These are phyloP conservation scores for Saccharomyces kudriavzevii DNA, from an alignment of 805 yeast genomes.

Conservation along the genomic window DNA sequence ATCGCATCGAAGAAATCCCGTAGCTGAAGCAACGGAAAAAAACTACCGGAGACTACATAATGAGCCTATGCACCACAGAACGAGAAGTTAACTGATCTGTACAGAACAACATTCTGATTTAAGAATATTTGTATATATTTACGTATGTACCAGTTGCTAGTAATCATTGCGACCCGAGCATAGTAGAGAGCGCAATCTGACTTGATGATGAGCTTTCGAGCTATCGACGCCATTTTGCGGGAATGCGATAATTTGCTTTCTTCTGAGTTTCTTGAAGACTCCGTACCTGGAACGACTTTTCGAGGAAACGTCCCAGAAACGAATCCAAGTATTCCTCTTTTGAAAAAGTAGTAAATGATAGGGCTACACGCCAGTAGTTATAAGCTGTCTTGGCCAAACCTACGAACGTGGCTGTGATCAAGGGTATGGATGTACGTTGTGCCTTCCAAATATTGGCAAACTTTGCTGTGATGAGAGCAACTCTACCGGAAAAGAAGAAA, in stretches of 20 bases:
- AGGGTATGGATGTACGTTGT: not conserved
- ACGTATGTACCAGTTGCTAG: not conserved
- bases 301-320: not conserved
- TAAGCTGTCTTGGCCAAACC: not conserved
- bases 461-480: not conserved
- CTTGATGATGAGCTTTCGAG: not conserved
- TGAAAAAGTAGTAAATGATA: not conserved
- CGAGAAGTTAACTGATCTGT: not conserved
- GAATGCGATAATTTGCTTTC: not conserved
- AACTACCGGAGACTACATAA: not conserved
- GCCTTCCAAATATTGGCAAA: not conserved
- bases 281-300: not conserved
- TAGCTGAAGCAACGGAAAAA: not conserved
- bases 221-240: not conserved
- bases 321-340: not conserved
- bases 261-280: not conserved
- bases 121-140: not conserved
- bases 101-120: not conserved
- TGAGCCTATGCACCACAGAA: not conserved
- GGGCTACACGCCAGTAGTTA: not conserved
- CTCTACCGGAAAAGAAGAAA: not conserved
- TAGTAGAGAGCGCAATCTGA: not conserved
- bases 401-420: not conserved
- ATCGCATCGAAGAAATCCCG: not conserved
- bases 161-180: not conserved